Conservation (phyloP, 805 yeast genomes). For the Wickerhamomyces bovis region DNA sequence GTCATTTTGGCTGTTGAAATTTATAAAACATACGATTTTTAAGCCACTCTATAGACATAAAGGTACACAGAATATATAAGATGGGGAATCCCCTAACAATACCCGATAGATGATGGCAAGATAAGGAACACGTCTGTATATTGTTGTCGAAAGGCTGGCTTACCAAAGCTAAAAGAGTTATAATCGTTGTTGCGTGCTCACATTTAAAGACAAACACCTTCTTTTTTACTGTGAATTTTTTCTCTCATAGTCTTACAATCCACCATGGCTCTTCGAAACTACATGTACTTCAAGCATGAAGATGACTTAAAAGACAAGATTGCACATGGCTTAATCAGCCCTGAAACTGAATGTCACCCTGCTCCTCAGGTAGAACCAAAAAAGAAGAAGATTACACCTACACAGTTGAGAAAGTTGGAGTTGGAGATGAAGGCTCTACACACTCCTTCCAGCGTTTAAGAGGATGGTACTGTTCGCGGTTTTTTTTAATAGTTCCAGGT, state of each 20-base stretch:
- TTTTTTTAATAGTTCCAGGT: background rate
- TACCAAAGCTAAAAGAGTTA: too few species aligned
- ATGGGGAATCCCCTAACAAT: background rate
- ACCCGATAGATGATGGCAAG: too few species aligned
- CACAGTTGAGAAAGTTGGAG: constrained; percentile 22
- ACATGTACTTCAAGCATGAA: constrained; percentile 36
- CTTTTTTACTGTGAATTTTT: too few species aligned
- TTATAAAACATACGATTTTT: constrained; percentile 5
- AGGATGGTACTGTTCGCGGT: background rate
- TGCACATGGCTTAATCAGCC: constrained; percentile 20
- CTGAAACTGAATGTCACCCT: background rate
- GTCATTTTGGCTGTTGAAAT: background rate
- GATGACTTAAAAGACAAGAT: constrained; percentile 31
- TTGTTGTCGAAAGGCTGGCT: too few species aligned
- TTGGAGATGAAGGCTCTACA: constrained; percentile 1
- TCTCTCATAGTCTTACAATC: too few species aligned
- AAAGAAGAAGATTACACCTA: constrained; percentile 22
- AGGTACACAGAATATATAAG: background rate
- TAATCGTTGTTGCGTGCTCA: too few species aligned
- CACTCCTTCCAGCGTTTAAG: background rate
- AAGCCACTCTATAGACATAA: background rate
- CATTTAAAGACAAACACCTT: too few species aligned
- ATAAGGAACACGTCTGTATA: too few species aligned
- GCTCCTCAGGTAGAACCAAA: constrained; percentile 1
- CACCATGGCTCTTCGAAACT: constrained; percentile 39